Conservation (phyloP, 805 yeast genomes). For the Tetrapisispora pingtungensis region DNA sequence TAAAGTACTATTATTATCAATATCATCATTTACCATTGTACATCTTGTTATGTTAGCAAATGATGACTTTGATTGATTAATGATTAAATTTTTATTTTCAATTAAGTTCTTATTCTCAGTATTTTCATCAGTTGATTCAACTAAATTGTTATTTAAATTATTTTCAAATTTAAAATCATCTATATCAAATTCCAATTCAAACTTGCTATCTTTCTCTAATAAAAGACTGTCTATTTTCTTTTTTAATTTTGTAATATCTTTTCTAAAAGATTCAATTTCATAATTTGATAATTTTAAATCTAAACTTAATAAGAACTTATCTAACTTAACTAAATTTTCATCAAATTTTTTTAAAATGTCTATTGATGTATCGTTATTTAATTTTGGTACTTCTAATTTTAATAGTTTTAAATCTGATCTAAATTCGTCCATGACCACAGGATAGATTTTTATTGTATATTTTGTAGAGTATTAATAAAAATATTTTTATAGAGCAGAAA, state of each 20-base stretch:
- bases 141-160: neutral
- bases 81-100: constrained; percentile 1
- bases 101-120: neutral
- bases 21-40: constrained; percentile 1
- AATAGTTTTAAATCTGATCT: neutral
- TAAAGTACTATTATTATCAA: neutral
- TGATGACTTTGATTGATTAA: constrained; percentile 1
- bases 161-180: neutral
- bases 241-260: neutral
- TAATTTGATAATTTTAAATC: neutral
- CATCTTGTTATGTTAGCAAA: constrained; percentile 11
- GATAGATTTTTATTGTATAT: no score
- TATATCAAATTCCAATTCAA: neutral
- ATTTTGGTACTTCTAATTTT: neutral
- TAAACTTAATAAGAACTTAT: neutral
- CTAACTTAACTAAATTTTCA: neutral
- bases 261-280: neutral
- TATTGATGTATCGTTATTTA: neutral
- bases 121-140: no score
- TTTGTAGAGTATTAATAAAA: no score
- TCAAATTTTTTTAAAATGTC: neutral
- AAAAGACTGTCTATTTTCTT: neutral
- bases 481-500: no score
- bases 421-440: neutral
- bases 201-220: neutral